Conservation (phyloP, 140 eudicot species). For the Cichorium intybus region DNA sequence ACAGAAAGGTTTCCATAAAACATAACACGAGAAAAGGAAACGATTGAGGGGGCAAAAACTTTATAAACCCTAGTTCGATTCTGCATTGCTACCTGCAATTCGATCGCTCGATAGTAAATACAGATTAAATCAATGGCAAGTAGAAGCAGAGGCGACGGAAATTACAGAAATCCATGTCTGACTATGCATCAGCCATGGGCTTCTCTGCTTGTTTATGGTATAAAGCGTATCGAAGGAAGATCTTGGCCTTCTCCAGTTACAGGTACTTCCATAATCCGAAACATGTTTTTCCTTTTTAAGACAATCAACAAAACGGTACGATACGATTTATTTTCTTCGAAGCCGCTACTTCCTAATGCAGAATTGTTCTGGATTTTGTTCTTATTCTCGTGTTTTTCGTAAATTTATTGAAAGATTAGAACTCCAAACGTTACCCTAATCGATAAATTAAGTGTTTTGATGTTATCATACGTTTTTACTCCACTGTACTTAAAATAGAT, state of each 20-base stretch:
- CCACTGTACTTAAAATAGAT: too few relatives aligned
- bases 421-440: neutral
- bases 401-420: neutral
- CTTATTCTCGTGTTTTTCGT: neutral
- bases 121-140: conserved; percentile 35
- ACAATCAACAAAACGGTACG: neutral
- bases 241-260: conserved; percentile 93
- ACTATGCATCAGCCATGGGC: conserved; percentile 99
- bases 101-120: neutral
- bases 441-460: neutral
- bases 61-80: conserved; percentile 9
- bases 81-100: neutral
- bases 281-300: neutral
- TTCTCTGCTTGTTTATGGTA: conserved; percentile 83
- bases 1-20: conserved; percentile 5
- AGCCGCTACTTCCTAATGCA: neutral
- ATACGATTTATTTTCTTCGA: neutral
- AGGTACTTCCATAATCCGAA: conserved; percentile 33
- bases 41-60: neutral
- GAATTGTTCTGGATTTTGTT: neutral
- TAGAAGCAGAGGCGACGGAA: conserved; percentile 43
- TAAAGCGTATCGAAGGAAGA: conserved; percentile 92
- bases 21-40: neutral
- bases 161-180: conserved; percentile 83
- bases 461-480: neutral